phyloP scores from a whole-genome alignment of 306 rosid genomes.

The Geum urbanum region DNA sequence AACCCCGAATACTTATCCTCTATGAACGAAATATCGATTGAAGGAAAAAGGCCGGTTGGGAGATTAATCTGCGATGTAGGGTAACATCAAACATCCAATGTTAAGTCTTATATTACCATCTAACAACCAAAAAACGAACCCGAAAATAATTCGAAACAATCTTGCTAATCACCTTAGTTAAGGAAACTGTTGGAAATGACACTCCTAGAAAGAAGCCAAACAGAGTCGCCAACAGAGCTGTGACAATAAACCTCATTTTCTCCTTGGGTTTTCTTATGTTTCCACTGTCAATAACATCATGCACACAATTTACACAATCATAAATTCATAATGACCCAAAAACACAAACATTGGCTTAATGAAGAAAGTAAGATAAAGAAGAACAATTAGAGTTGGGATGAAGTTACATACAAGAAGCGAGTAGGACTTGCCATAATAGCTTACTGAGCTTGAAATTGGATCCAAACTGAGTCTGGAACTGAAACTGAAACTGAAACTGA shows the following conservation, averaged over 20 bases:
- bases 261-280: conserved; percentile 43
- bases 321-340: too few species aligned
- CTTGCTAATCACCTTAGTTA: conserved; percentile 49
- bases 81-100: conserved; percentile 1
- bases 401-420: too few species aligned
- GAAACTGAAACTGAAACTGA: too few species aligned
- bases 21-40: conserved; percentile 62
- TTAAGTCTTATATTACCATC: conserved; percentile 3
- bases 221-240: conserved; percentile 46
- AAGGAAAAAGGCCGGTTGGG: conserved; percentile 65
- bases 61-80: conserved; percentile 52
- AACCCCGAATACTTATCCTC: conserved; percentile 62
- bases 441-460: too few species aligned
- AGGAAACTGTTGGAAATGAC: conserved; percentile 57
- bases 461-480: too few species aligned
- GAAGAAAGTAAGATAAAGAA: too few species aligned
- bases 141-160: conserved; percentile 9
- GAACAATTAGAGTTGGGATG: too few species aligned
- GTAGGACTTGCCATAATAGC: too few species aligned
- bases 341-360: too few species aligned
- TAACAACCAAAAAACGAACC: conserved; percentile 9
- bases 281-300: conserved; percentile 42
- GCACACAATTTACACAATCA: background rate
- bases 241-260: conserved; percentile 50
- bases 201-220: conserved; percentile 73